Base-by-base conservation (phyloP, 441 rosid genomes). In the Erodium trifolium region DNA sequence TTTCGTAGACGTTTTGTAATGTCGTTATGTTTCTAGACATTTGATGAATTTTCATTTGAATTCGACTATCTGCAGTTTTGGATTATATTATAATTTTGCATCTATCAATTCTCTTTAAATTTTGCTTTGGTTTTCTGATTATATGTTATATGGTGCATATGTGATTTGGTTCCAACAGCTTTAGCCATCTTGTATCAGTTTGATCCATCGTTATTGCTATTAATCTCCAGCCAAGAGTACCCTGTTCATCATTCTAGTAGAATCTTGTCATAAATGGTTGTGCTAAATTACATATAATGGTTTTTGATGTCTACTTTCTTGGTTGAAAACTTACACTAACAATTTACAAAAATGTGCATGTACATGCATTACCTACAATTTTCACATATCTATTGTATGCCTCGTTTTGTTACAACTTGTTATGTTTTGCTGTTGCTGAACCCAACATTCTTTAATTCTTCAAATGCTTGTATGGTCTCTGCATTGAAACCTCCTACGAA, bases 401-500 rank as follows among this genome's bases (percentile, higher is more conserved):
- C 9, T 29, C 1, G 2, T 23, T 23, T 59, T 39, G 19, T 62
- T 29, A 53, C 35, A 43, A 29, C 65, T 47, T 60, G 68, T 63
- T 70, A 31, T 31, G 34, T 3, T 31, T 31, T 31, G 34, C 34
- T 31, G 34, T 31, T 31, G 34, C 34, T 31, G 34, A 31, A 31
- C 34, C 34, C 34, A 31, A 68, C 72, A 70, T 78, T 80, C 84
- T 82, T 86, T 12, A 88, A 82, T 71, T 81, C 85, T 53, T 83
- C 83, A 74, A 88, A 88, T 57, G 75, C 76, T 12, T 17, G 65
- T 75, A 81, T 70, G 62, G 89, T 70, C 71, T 83, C 85, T 19
- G 67, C 81, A 27, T 88, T 85, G 76, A 86, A 88, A 59, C 93
- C 93, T 2, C 93, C 88, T 75, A 81, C 87, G 66, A 88, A 86